Evolutionary conservation across 257 asterid genomes (phyloP).

Genomic region (Nicotiana tabacum): DNA sequence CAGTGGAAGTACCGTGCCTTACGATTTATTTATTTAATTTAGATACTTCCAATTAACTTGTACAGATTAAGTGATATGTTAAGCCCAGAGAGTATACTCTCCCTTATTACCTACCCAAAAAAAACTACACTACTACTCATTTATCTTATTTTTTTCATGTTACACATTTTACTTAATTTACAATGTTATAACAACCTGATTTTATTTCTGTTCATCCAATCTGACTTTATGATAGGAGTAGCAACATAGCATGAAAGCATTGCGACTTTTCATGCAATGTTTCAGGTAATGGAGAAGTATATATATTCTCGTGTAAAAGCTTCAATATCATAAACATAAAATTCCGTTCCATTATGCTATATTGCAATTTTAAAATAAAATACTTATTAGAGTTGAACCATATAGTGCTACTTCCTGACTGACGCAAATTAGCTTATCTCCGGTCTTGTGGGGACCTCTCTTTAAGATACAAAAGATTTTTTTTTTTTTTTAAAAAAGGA

Average conservation of each 20-base stretch:
- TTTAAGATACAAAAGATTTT: background rate
- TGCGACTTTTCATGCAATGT: constrained; percentile 1
- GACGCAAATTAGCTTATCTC: background rate
- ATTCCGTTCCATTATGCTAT: background rate
- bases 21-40: background rate
- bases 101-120: no score
- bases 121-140: background rate
- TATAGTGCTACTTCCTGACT: background rate
- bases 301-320: background rate
- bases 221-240: background rate
- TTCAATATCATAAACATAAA: background rate
- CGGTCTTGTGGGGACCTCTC: background rate
- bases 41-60: background rate
- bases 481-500: no score
- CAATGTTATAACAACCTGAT: background rate
- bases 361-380: background rate
- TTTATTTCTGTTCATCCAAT: no score
- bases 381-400: background rate
- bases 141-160: background rate
- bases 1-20: no score
- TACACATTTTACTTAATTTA: background rate
- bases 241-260: background rate
- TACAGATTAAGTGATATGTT: background rate
- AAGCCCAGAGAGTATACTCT: background rate
- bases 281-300: background rate